Base-by-base conservation (phyloP, 2,329 filamentous ascomycete species). In the Ophiostoma pallidulum region DNA sequence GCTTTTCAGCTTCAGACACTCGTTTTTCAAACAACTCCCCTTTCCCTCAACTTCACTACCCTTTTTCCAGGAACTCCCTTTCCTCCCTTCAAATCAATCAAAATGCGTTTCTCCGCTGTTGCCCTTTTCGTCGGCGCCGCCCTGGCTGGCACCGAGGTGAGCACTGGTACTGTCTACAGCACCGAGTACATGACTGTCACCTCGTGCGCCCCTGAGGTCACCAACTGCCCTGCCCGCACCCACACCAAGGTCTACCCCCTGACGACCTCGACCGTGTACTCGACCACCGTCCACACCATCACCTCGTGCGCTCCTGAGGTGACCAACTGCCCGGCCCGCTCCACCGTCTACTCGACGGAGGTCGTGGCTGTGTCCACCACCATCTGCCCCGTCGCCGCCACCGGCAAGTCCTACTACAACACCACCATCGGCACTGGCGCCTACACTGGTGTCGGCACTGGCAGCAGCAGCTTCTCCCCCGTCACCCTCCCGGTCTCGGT, bases 61-160 rank as follows among this genome's bases (percentile, higher is more conserved):
- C 18, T 29, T 31, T 36, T 54, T 54, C 53, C 51, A 20, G 19
- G 18, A 38, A 43, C 29, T 24, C n/a, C 45, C 10, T 16, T 22
- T 13, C n/a, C 48, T 48, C 52, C 53, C 29, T 29, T 22, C 33
- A 45, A 53, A 60, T 54, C 64, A 54, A 57, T 70, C 76, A 80
- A 79, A 60, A 81, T 81, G 77, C 74, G 74, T 76, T 79, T 78
- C 74, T 60, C 73, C 59, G 58, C 70, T 61, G 67, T 71, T 59
- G 68, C 70, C 57, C 62, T 66, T 62, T 60, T 74, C 60, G 70
- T 68, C 57, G 69, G 65, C 59, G 68, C 66, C 60, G 68, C 62
- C 56, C 57, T 68, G 57, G 59, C 63, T 40, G 36, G 56, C 29
- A 56, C 57, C 37, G 53, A 57, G 47, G 51, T 37, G 52, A 55